Percentiles rank a stretch among this genome's conserved stretches.
Evolutionary conservation across 495 filamentous ascomycete genomes (phyloP).

Genomic region (Xylaria flabelliformis): DNA sequence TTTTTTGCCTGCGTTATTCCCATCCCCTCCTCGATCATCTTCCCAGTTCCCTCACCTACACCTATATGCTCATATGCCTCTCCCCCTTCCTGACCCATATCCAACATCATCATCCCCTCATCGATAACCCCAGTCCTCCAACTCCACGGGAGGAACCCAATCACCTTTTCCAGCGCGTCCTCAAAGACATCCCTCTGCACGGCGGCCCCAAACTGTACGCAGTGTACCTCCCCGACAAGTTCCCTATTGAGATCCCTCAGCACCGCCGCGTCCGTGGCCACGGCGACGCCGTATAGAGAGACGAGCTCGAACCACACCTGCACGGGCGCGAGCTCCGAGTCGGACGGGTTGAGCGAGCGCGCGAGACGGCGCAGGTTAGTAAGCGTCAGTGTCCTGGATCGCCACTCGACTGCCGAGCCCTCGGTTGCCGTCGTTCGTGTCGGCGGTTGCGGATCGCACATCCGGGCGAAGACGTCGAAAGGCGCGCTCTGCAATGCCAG

Average conservation of each 20-base stretch:
- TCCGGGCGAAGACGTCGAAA: conserved; percentile 32
- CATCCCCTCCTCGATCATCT: neutral
- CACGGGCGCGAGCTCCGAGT: conserved; percentile 55
- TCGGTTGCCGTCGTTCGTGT: conserved; percentile 14
- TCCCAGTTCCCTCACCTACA: neutral
- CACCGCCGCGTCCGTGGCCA: conserved; percentile 24
- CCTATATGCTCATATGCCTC: neutral
- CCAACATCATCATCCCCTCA: neutral
- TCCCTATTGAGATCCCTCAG: conserved; percentile 42
- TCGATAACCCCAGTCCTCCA: neutral
- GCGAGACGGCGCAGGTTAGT: conserved; percentile 48
- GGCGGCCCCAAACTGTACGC: conserved; percentile 51
- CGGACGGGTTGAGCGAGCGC: conserved; percentile 41
- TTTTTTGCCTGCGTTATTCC: neutral
- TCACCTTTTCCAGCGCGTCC: conserved; percentile 43
- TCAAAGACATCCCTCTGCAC: conserved; percentile 51
- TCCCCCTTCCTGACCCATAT: neutral
- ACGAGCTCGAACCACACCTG: conserved; percentile 59
- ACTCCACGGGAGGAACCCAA: neutral
- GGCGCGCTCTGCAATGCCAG: conserved; percentile 47
- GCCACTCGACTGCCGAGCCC: conserved; percentile 4
- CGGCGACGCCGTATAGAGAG: conserved; percentile 37
- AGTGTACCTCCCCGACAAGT: conserved; percentile 44
- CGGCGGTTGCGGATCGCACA: conserved; percentile 14
- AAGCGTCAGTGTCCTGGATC: conserved; percentile 40